Evolutionary conservation across 106 monocot species (phyloP).

Genomic region (Platanthera guangdongensis): DNA sequence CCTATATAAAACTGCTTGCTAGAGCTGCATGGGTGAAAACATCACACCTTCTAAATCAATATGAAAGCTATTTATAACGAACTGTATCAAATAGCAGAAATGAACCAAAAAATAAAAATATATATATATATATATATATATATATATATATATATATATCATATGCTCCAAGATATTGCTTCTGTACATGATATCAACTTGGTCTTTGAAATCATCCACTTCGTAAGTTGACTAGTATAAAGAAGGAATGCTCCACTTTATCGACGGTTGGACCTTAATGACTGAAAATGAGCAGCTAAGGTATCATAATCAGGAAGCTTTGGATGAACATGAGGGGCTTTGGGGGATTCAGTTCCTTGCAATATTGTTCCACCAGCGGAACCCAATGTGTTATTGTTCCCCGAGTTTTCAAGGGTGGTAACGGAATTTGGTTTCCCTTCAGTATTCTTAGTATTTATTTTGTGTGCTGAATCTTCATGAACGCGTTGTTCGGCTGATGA

Average conservation of each 20-base stretch:
- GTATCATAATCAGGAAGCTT: slow-evolving; percentile 74
- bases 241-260: background rate
- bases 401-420: slow-evolving; percentile 9
- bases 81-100: background rate
- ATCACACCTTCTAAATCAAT: background rate
- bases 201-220: background rate
- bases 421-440: background rate
- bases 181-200: background rate
- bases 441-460: slow-evolving; percentile 9
- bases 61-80: background rate
- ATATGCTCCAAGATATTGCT: slow-evolving; percentile 1
- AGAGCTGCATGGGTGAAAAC: background rate
- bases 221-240: background rate
- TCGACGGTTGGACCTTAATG: slow-evolving; percentile 43
- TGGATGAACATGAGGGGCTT: slow-evolving; percentile 55
- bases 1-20: too few species aligned
- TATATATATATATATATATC: background rate
- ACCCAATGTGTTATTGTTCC: slow-evolving; percentile 1
- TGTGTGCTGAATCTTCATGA: background rate
- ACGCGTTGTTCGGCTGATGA: background rate
- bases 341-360: slow-evolving; percentile 19
- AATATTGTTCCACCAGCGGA: slow-evolving; percentile 10
- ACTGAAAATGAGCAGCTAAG: slow-evolving; percentile 59
- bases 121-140: background rate
- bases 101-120: background rate